Conservation (phyloP, 495 filamentous ascomycete genomes). For the Amphirosellinia nigrospora region DNA sequence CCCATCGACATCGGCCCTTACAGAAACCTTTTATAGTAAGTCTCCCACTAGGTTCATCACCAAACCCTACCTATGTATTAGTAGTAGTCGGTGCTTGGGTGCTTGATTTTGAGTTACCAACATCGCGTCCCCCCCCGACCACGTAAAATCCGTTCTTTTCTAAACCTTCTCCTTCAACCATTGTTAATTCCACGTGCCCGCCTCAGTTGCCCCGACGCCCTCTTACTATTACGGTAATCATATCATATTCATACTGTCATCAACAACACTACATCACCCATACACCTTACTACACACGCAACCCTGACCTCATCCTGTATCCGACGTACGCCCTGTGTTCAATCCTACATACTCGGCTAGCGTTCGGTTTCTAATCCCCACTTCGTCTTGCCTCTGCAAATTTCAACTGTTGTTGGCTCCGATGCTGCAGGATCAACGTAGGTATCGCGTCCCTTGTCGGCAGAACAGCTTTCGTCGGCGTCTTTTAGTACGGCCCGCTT, state of each 20-base stretch:
- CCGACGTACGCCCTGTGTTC: not conserved
- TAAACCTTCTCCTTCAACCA: not conserved
- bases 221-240: not conserved
- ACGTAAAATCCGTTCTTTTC: not conserved
- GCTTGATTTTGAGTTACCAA: conserved; percentile 4
- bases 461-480: conserved; percentile 13
- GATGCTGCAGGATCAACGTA: not conserved
- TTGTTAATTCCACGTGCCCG: not conserved
- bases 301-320: not conserved
- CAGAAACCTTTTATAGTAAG: not conserved
- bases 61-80: too few species aligned
- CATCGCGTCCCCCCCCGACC: conserved; percentile 3
- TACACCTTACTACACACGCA: conserved; percentile 6
- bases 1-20: not conserved
- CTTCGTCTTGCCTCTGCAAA: not conserved
- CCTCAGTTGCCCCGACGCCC: conserved; percentile 1
- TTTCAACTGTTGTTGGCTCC: not conserved
- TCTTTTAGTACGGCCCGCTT: conserved; percentile 21
- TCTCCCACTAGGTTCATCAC: conserved; percentile 1
- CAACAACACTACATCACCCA: not conserved
- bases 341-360: too few species aligned
- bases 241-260: conserved; percentile 16
- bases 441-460: conserved; percentile 5
- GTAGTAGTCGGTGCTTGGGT: not conserved
- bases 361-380: not conserved